Base-by-base conservation (phyloP, 78 protist species). In the Cavenderia fasciculata region DNA sequence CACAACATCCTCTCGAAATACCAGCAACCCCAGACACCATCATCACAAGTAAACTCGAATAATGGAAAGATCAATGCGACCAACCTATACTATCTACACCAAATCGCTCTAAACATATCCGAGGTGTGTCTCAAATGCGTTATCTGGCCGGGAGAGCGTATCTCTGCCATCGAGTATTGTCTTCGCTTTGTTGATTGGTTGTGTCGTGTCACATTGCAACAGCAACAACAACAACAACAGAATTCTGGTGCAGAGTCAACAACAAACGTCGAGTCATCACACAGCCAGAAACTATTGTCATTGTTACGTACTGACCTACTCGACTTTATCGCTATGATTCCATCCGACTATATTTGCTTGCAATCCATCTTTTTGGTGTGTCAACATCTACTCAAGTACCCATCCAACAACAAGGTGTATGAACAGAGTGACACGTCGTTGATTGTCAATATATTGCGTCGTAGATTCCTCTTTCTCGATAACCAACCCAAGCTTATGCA, bases 141-240 rank as follows among this genome's bases (percentile, higher is more conserved):
- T 18, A 19, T 71, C 2, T 82, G 90, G 90, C 12, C 65, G 8
- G 66, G 27, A 21, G 90, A 82, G 46, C 44, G 90, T 46, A 19
- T 82, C 2, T 68, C 69, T 11, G 90, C 90, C n/a, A 34, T 62
- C 4, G 90, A 82, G 33, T 82, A 82, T 68, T 82, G 90, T 43
- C 40, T 82, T 41, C 12, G 90, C 25, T 82, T 82, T 56, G 90
- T 82, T 12, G 90, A 82, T 56, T 82, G 90, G 90, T 29, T 82
- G 12, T 82, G 90, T 36, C 41, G 90, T 19, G 90, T 82, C 1
- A 82, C 90, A 7, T 31, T 82, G 14, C 52, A 31, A 18, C 1
- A 43, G 7, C 18, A 36, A 10, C 10, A 23, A 10, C n/a, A n/a
- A n/a, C n/a, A n/a, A n/a, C n/a, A n/a, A n/a, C n/a, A n/a, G n/a